Percentiles rank a stretch among this genome's conserved stretches.
These are phyloP conservation scores for Aspergillus tanneri DNA, from an alignment of 2,329 filamentous ascomycete species.

Conservation along the genomic window DNA sequence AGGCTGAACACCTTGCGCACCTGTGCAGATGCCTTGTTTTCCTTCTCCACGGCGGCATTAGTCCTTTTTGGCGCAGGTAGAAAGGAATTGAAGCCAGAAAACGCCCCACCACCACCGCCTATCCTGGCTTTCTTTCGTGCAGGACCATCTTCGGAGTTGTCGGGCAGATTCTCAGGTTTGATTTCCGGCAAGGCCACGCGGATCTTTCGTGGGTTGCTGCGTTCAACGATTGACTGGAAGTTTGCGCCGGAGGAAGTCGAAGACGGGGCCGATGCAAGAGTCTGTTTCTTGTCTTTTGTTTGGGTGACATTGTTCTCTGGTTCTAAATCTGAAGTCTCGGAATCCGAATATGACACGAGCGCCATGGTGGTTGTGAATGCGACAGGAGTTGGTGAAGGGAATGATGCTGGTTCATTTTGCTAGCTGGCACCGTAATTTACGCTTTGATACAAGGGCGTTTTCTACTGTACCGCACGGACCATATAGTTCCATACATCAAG, in stretches of 20 bases:
- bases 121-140: constrained; percentile 71
- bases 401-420: no score
- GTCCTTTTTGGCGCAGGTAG: constrained; percentile 76
- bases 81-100: constrained; percentile 81
- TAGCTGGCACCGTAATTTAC: no score
- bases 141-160: constrained; percentile 52
- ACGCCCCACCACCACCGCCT: constrained; percentile 63
- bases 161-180: constrained; percentile 34
- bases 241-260: constrained; percentile 30
- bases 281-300: constrained; percentile 24
- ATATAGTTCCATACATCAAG: no score
- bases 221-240: constrained; percentile 78
- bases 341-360: constrained; percentile 81
- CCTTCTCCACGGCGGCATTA: constrained; percentile 24
- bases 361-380: no score
- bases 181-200: constrained; percentile 70
- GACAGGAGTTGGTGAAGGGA: no score
- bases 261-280: constrained; percentile 21
- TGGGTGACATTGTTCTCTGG: constrained; percentile 31
- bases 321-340: constrained; percentile 66
- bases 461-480: no score
- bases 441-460: no score
- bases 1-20: constrained; percentile 64
- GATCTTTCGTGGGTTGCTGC: constrained; percentile 79
- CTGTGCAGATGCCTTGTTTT: constrained; percentile 37